These are phyloP conservation scores for Apiotrichum sp. DNA, from an alignment of 1,284 basidiomycete species.

Conservation along the genomic window DNA sequence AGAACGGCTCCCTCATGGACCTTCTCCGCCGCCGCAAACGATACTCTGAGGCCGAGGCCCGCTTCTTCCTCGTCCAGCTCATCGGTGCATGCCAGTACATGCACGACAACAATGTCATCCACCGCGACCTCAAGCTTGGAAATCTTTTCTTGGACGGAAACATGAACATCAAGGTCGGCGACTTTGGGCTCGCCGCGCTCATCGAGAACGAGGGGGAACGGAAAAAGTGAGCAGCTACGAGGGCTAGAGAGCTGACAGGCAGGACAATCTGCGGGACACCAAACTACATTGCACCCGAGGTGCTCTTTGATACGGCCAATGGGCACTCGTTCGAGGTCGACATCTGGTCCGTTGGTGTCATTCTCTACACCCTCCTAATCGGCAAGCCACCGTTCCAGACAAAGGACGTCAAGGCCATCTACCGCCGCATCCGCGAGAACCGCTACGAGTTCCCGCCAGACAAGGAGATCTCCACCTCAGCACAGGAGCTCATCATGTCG, in stretches of 20 bases:
- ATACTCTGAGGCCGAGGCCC: constrained; percentile 86
- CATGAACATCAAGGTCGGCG: constrained; percentile 95
- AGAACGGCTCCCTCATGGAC: constrained; percentile 74
- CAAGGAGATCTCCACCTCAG: constrained; percentile 63
- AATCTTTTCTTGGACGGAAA: constrained; percentile 87
- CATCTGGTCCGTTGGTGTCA: constrained; percentile 96
- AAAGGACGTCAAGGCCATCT: constrained; percentile 91
- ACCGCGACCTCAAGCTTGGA: constrained; percentile 91
- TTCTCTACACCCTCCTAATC: constrained; percentile 88
- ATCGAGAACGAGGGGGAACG: constrained; percentile 94
- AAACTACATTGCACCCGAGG: constrained; percentile 98
- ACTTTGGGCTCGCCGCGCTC: constrained; percentile 93
- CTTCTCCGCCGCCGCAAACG: constrained; percentile 80
- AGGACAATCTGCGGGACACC: constrained; percentile 95
- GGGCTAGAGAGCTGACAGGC: neutral
- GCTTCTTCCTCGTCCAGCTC: constrained; percentile 89
- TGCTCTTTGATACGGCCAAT: constrained; percentile 89
- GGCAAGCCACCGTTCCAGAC: constrained; percentile 97
- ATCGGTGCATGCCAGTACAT: constrained; percentile 95
- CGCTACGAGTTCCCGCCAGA: constrained; percentile 87
- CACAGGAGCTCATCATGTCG: constrained; percentile 69
- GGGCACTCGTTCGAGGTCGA: constrained; percentile 98
- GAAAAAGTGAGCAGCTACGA: constrained; percentile 61
- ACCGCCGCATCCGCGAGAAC: constrained; percentile 91
- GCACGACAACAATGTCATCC: constrained; percentile 90